A percentile compares a stretch with the other conserved stretches of the same genome.
These are phyloP conservation scores for Solanum okadae DNA, from an alignment of 257 asterid genomes.

Conservation along the genomic window DNA sequence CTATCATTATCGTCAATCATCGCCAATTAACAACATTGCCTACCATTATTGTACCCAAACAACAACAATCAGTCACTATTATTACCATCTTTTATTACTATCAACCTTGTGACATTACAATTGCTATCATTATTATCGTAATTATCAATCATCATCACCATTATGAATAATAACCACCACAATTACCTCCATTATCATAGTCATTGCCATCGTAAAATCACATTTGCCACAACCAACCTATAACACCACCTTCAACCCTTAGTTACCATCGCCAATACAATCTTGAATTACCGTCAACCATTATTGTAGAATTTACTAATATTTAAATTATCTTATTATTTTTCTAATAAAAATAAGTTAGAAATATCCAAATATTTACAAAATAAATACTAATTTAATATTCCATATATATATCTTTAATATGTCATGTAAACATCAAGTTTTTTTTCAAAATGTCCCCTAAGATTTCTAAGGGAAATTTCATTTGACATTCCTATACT, in stretches of 20 bases:
- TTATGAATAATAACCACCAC: not conserved
- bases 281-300: not conserved
- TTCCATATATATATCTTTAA: not conserved
- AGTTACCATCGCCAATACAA: not conserved
- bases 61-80: not conserved
- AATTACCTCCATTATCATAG: not conserved
- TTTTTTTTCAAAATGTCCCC: not conserved
- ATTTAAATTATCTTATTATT: not conserved
- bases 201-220: not conserved
- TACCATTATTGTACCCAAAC: not conserved
- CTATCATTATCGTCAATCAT: rapidly evolving
- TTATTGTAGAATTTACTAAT: not conserved
- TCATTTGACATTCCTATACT: not conserved
- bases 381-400: not conserved
- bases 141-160: not conserved
- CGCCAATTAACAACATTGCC: not conserved
- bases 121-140: not conserved
- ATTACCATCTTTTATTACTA: not conserved
- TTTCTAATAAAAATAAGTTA: not conserved
- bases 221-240: not conserved
- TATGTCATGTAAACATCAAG: not conserved
- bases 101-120: not conserved
- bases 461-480: not conserved
- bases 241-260: not conserved
- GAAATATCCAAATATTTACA: not conserved